Base-by-base conservation (phyloP, 768 basidiomycete genomes). In the Xerocomellus amylosporus region DNA sequence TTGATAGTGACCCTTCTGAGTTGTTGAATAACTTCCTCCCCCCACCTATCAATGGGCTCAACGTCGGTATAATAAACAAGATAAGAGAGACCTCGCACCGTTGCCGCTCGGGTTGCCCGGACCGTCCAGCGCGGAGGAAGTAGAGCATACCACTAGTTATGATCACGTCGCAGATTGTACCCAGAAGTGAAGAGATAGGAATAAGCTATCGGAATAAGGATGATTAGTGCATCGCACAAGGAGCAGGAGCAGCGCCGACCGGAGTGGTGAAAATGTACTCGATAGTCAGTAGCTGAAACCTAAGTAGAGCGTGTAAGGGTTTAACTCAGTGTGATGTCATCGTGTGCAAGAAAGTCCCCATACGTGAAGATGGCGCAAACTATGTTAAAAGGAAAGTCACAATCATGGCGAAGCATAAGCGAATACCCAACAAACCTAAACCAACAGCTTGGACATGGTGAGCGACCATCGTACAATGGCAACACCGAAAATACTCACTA, bases 191-290 rank as follows among this genome's bases (percentile, higher is more conserved):
- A 20, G 41, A 45, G 30, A 9, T 44, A 31, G 51, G 42, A 44
- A 53, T 30, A 39, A 55, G 51, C 51, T 53, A 36, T 37, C 20
- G 6, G 20, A 31, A 19, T 28, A 10, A 31, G 7, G 30, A 24
- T 22, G 9, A 26, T 55, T 13, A 44, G 36, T 13, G n/a, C 17
- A 19, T 31, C 26, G 9, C 15, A 6, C 14, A 4, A n/a, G 10
- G 12, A 24, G 41, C 3, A 43, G 42, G 20, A n/a, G 9, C 10
- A 22, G 20, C 8, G 20, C 51, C 17, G 7, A 53, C 54, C 20
- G 54, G 54, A 28, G 51, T 55, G 36, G 54, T 38, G 42, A 55
- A 53, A 31, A 55, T 24, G n/a, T 38, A 53, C 31, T 38, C 19
- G 10, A 53, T 4, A 15, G 41, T 53, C 34, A 10, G 41, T 6